phyloP scores from a whole-genome alignment of 805 yeast species.

The Wickerhamiella allomyrinae region DNA sequence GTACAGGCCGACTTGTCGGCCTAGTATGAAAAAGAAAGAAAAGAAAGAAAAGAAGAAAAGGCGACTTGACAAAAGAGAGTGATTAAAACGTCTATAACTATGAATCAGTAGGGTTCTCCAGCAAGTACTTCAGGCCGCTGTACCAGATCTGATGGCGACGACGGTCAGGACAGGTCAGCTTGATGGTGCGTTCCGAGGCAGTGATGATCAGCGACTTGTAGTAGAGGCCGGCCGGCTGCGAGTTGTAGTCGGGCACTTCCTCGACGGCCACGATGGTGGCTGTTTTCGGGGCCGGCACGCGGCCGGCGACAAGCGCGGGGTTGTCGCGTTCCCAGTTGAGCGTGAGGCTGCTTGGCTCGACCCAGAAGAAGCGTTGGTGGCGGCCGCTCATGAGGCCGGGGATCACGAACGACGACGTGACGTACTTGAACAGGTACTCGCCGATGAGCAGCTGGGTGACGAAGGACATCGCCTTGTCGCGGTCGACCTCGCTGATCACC shows the following conservation, averaged over 20 bases:
- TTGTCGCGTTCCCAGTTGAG: constrained; percentile 77
- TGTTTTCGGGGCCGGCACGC: constrained; percentile 52
- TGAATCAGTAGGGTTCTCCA: constrained; percentile 27
- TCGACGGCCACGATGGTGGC: constrained; percentile 68
- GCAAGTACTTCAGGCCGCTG: constrained; percentile 62
- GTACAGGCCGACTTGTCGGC: too few relatives aligned
- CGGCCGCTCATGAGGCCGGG: constrained; percentile 55
- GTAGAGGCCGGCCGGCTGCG: constrained; percentile 77
- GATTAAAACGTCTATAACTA: too few relatives aligned
- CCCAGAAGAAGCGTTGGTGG: constrained; percentile 91
- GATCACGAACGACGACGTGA: constrained; percentile 48
- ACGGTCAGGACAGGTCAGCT: constrained; percentile 76
- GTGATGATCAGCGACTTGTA: constrained; percentile 70
- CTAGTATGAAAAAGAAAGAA: too few relatives aligned
- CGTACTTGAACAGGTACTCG: constrained; percentile 75
- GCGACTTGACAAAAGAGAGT: too few relatives aligned
- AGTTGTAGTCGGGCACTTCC: constrained; percentile 70
- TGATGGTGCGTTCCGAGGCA: constrained; percentile 50
- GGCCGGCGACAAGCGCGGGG: constrained; percentile 46
- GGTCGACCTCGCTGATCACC: not conserved
- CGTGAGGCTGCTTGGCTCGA: constrained; percentile 85
- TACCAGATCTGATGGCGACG: constrained; percentile 86
- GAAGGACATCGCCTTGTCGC: constrained; percentile 26
- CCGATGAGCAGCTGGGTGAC: constrained; percentile 90
- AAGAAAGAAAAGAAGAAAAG: too few relatives aligned